phyloP scores from a whole-genome alignment of 1,284 basidiomycete genomes.

The Schizophyllum amplum region DNA sequence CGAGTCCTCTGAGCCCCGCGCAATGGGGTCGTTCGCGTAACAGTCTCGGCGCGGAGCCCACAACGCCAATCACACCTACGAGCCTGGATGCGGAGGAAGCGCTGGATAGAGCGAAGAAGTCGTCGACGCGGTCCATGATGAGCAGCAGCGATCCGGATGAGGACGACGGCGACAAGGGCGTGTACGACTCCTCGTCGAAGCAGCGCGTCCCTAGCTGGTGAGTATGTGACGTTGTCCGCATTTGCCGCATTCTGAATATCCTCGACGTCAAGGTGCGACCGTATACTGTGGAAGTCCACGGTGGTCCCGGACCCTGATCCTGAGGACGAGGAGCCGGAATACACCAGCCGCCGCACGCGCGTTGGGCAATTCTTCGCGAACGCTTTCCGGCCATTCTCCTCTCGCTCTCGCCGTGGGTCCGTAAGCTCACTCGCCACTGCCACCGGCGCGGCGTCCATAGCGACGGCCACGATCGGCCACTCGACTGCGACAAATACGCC shows the following conservation, averaged over 20 bases:
- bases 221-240: conserved; percentile 14
- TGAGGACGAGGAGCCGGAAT: conserved; percentile 27
- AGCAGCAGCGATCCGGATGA: conserved; percentile 27
- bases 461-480: conserved; percentile 9
- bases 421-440: conserved; percentile 25
- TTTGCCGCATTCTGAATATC: conserved; percentile 3
- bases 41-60: not conserved
- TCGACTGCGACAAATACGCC: conserved; percentile 6
- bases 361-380: conserved; percentile 47
- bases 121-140: conserved; percentile 26
- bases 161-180: conserved; percentile 43
- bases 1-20: conserved; percentile 24
- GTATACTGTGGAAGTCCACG: conserved; percentile 72
- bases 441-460: conserved; percentile 12
- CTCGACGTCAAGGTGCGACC: conserved; percentile 53
- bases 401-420: conserved; percentile 34
- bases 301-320: conserved; percentile 37
- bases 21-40: conserved; percentile 18
- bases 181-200: conserved; percentile 74
- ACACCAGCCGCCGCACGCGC: conserved; percentile 30
- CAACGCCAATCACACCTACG: not conserved
- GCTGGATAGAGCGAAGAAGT: conserved; percentile 22
- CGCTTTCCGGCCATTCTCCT: conserved; percentile 42
- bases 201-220: conserved; percentile 78
- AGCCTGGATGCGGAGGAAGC: conserved; percentile 10